Evolutionary conservation across 108 stramenopile species (phyloP).

Genomic region (Aurantiochytrium sp.): DNA sequence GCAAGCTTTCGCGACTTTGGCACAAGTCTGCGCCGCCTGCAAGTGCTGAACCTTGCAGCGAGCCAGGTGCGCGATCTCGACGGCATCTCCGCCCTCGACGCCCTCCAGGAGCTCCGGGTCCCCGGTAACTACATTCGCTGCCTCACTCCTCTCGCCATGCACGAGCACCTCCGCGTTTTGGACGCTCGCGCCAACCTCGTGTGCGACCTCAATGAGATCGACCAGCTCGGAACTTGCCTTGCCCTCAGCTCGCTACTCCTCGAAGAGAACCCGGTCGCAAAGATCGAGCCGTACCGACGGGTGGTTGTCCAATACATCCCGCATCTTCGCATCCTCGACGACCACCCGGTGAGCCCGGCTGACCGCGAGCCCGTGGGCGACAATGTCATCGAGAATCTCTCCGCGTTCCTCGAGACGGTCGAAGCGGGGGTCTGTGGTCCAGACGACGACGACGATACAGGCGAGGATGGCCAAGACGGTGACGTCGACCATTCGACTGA

Average conservation of each 20-base stretch:
- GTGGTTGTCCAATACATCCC: neutral
- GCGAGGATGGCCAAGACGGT: too few relatives aligned
- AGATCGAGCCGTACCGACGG: neutral
- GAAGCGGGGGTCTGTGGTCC: neutral
- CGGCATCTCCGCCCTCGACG: conserved; percentile 48
- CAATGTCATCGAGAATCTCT: neutral
- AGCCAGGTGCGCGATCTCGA: conserved; percentile 47
- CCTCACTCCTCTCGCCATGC: conserved; percentile 54
- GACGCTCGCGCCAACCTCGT: conserved; percentile 42
- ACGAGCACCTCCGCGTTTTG: conserved; percentile 47
- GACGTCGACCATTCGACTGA: too few relatives aligned
- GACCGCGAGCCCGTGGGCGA: neutral
- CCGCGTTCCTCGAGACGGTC: neutral
- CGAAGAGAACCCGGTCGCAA: neutral
- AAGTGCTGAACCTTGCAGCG: conserved; percentile 39
- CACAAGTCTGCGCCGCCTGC: conserved; percentile 44
- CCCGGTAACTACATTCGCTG: conserved; percentile 39
- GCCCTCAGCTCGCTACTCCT: conserved; percentile 24
- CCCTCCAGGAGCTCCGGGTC: conserved; percentile 47
- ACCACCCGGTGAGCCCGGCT: neutral
- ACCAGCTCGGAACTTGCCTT: conserved; percentile 49
- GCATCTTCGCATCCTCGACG: neutral
- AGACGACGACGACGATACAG: too few relatives aligned
- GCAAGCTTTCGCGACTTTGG: conserved; percentile 55
- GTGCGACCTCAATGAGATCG: conserved; percentile 39